Percentiles rank a stretch among this genome's conserved stretches.
phyloP scores from a whole-genome alignment of 2,329 filamentous ascomycete genomes.

The Ciborinia camelliae region DNA sequence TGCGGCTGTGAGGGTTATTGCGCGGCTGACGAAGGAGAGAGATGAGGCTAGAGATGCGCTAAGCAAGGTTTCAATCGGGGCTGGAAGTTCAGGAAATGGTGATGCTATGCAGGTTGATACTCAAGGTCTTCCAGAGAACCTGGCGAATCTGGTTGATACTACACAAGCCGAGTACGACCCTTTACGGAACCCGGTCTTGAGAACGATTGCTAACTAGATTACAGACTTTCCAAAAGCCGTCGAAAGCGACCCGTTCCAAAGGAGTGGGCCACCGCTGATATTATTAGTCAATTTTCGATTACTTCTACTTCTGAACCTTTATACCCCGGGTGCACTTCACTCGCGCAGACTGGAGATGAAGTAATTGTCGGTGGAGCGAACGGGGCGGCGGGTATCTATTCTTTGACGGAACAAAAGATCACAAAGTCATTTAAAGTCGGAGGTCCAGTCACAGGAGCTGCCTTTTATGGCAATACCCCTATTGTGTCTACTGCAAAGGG shows the following conservation, averaged over 20 bases:
- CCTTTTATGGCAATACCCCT: constrained; percentile 43
- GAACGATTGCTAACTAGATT: constrained; percentile 23
- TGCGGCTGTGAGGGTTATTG: constrained; percentile 93
- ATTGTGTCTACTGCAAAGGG: constrained; percentile 43
- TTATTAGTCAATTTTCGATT: constrained; percentile 59
- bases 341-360: constrained; percentile 60
- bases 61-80: constrained; percentile 75
- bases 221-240: constrained; percentile 78
- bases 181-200: neutral
- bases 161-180: constrained; percentile 71
- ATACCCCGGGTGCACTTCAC: constrained; percentile 54
- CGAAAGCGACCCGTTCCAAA: constrained; percentile 85
- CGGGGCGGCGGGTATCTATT: constrained; percentile 69
- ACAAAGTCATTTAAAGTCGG: constrained; percentile 43
- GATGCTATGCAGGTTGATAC: constrained; percentile 94
- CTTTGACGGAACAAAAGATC: constrained; percentile 72
- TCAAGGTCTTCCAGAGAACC: constrained; percentile 67
- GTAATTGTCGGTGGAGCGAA: constrained; percentile 61
- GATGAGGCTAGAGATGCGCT: constrained; percentile 90
- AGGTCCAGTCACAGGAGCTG: constrained; percentile 53
- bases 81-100: constrained; percentile 52
- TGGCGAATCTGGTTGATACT: constrained; percentile 71
- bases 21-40: constrained; percentile 81
- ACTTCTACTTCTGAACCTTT: constrained; percentile 52
- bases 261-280: constrained; percentile 76